Percentiles rank a stretch among this genome's conserved stretches.
These are phyloP conservation scores for Penicillium canescens DNA, from an alignment of 495 filamentous ascomycete species.

Conservation along the genomic window DNA sequence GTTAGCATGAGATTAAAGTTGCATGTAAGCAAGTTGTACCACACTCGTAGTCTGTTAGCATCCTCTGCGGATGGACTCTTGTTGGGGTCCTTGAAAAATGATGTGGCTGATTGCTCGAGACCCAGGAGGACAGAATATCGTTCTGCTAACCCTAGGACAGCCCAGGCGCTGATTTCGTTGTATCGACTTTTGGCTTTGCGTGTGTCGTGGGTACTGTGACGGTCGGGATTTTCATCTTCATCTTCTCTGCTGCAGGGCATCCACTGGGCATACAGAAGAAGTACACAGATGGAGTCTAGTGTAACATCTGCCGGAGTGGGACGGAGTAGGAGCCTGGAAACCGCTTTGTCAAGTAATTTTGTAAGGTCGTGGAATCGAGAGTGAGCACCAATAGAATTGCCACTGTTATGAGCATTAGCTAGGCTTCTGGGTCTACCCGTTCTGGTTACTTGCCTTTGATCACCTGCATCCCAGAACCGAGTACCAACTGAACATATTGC, in stretches of 20 bases:
- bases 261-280: conserved; percentile 25
- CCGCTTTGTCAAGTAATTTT: conserved; percentile 16
- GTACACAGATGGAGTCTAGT: conserved; percentile 15
- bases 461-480: conserved; percentile 12
- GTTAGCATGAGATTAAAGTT: conserved; percentile 24
- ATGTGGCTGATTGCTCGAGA: conserved; percentile 8
- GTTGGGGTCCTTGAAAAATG: conserved; percentile 1
- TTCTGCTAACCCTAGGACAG: conserved; percentile 16
- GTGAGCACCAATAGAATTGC: neutral
- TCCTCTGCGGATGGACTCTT: conserved; percentile 4
- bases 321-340: conserved; percentile 19
- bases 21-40: conserved; percentile 19
- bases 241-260: conserved; percentile 18
- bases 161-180: conserved; percentile 23
- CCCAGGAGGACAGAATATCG: conserved; percentile 20
- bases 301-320: conserved; percentile 20
- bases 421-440: no score
- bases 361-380: conserved; percentile 6
- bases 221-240: neutral
- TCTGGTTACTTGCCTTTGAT: neutral
- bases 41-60: conserved; percentile 12
- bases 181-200: conserved; percentile 12
- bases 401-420: neutral
- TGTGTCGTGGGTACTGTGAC: neutral
- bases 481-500: conserved; percentile 20